phyloP scores from a whole-genome alignment of 2,329 filamentous ascomycete genomes.

The Aspergillus pseudotamarii region DNA sequence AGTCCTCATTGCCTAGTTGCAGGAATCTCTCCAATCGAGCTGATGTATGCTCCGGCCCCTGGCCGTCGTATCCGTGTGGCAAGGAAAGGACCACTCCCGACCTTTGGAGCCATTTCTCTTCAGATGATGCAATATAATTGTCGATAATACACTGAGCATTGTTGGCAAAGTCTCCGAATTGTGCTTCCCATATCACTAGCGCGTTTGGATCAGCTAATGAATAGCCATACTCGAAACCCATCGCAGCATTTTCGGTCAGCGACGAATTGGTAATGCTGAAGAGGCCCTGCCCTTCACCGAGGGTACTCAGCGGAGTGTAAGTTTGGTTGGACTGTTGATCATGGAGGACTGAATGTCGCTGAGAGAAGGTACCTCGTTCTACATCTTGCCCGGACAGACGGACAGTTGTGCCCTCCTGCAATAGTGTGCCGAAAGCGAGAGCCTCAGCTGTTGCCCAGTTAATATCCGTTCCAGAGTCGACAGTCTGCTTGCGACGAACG shows the following conservation, averaged over 20 bases:
- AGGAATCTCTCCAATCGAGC: conserved; percentile 7
- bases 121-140: conserved; percentile 85
- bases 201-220: conserved; percentile 95
- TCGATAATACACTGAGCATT: conserved; percentile 98
- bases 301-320: conserved; percentile 86
- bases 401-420: conserved; percentile 92
- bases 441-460: conserved; percentile 98
- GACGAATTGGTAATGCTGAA: conserved; percentile 98
- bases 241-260: conserved; percentile 70
- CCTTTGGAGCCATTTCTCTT: conserved; percentile 6
- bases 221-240: conserved; percentile 98
- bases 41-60: conserved; percentile 9
- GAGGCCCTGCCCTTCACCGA: conserved; percentile 88
- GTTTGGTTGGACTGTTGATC: conserved; percentile 93
- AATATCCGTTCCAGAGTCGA: conserved; percentile 88
- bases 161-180: conserved; percentile 99
- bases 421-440: conserved; percentile 87
- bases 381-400: conserved; percentile 98
- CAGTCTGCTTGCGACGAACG: conserved; percentile 82
- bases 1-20: conserved; percentile 2
- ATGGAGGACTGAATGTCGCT: conserved; percentile 94
- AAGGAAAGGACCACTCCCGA: conserved; percentile 4
- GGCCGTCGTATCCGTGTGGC: conserved; percentile 7
- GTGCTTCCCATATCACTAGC: conserved; percentile 98
- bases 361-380: conserved; percentile 98